These are phyloP conservation scores for Oryza glumipatula DNA, from an alignment of 176 grass and related monocot genomes.

Conservation along the genomic window DNA sequence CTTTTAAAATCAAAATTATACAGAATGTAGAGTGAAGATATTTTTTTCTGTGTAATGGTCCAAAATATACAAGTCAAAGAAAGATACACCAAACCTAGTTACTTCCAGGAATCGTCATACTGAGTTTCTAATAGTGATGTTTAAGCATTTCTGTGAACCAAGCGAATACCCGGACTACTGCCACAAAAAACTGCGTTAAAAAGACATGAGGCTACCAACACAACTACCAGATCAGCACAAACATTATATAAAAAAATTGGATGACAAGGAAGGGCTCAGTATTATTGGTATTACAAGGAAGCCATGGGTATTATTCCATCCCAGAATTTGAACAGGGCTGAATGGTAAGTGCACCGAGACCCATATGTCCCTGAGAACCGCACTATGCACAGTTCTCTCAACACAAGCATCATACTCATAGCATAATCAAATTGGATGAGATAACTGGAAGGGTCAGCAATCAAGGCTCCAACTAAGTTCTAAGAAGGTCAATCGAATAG, in stretches of 20 bases:
- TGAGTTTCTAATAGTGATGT: background rate
- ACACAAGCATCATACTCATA: background rate
- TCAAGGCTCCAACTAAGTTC: background rate
- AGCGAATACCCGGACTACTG: background rate
- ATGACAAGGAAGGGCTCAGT: background rate
- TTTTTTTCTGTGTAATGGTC: background rate
- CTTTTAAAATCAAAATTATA: slow-evolving; percentile 7
- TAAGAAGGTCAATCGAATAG: background rate
- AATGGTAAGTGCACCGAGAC: background rate
- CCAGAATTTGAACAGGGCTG: background rate
- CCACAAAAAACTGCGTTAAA: background rate
- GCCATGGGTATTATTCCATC: background rate
- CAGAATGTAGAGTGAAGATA: background rate
- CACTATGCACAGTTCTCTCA: background rate
- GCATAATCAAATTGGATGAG: background rate
- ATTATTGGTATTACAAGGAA: too few relatives aligned
- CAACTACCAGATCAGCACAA: background rate
- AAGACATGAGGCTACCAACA: slow-evolving; percentile 10
- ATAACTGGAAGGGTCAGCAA: background rate
- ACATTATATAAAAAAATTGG: background rate
- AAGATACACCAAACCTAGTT: background rate
- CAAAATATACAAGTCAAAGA: background rate
- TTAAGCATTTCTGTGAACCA: background rate
- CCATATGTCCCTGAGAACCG: background rate
- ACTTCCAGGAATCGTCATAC: background rate